A percentile compares a stretch with the other conserved stretches of the same genome.
Conservation (phyloP, 225 moss, liverwort and hornwort species). For the Rhytidiadelphus loreus region DNA sequence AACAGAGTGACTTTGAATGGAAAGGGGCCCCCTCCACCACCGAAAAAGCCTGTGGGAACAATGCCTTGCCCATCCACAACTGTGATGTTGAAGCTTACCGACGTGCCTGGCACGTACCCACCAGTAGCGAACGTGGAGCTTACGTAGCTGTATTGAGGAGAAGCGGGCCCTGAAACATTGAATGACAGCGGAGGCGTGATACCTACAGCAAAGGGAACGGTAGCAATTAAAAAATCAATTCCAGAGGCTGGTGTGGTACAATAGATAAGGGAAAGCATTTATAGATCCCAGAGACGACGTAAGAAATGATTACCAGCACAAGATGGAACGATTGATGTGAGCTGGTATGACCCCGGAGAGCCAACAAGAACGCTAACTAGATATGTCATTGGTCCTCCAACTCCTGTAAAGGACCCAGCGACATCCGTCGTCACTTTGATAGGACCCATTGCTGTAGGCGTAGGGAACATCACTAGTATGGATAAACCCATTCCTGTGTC, state of each 20-base stretch:
- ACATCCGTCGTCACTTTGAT: conserved; percentile 17
- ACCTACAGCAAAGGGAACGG: not conserved
- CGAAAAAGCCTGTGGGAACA: conserved; percentile 11
- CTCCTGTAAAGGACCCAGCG: conserved; percentile 18
- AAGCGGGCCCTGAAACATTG: conserved; percentile 28
- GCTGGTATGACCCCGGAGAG: conserved; percentile 17
- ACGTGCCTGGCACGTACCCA: conserved; percentile 12
- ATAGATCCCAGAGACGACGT: not conserved
- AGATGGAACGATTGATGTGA: conserved; percentile 20
- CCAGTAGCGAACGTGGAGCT: conserved; percentile 13
- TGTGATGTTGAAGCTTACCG: conserved; percentile 18
- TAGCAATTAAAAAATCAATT: not conserved
- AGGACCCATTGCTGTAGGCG: not conserved
- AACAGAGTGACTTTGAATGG: conserved; percentile 20
- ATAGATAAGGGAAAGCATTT: not conserved
- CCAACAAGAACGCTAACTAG: conserved; percentile 22
- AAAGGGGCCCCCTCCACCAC: conserved; percentile 11
- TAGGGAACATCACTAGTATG: conserved; percentile 18
- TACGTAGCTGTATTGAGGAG: conserved; percentile 28
- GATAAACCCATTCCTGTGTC: conserved; percentile 36
- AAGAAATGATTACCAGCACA: conserved; percentile 9
- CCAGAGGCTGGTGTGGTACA: not conserved
- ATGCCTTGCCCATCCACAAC: conserved; percentile 32
- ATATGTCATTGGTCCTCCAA: conserved; percentile 39
- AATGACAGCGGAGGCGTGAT: conserved; percentile 12